Evolutionary conservation across 768 basidiomycete genomes (phyloP).

Genomic region (Vararia minispora): DNA sequence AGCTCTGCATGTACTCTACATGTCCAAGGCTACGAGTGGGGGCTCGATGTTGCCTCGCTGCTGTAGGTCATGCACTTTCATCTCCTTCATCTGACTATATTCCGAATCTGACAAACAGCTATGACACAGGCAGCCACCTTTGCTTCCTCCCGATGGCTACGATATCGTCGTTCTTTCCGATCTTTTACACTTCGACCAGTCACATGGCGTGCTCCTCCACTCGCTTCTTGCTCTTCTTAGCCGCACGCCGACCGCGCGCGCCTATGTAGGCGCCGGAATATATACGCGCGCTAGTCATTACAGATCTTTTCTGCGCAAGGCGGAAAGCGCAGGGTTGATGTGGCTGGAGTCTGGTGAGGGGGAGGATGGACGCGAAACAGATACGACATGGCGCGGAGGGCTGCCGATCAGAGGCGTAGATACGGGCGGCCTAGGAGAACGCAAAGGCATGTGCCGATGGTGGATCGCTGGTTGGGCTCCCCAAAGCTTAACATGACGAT

Average conservation of each 20-base stretch:
- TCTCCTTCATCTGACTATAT: too few species aligned
- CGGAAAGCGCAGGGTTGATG: constrained; percentile 28
- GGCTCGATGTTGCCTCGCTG: constrained; percentile 32
- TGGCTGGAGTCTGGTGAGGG: constrained; percentile 33
- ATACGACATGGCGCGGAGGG: constrained; percentile 3
- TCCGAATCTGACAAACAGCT: constrained; percentile 13
- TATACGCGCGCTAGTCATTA: constrained; percentile 47
- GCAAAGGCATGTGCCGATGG: constrained; percentile 50
- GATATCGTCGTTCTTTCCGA: constrained; percentile 61
- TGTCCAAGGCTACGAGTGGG: constrained; percentile 56
- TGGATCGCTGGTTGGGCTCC: constrained; percentile 51
- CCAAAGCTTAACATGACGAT: too few species aligned
- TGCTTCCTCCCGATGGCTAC: constrained; percentile 23
- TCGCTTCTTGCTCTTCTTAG: constrained; percentile 41
- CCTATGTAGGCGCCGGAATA: constrained; percentile 53
- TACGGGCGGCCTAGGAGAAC: constrained; percentile 30
- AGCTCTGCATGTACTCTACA: constrained; percentile 29
- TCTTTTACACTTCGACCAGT: constrained; percentile 55
- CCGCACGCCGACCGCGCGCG: constrained; percentile 26
- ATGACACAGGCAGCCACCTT: too few species aligned
- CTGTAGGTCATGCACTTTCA: constrained; percentile 43
- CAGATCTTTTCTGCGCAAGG: constrained; percentile 37
- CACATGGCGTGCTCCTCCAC: constrained; percentile 43
- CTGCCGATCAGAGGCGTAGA: constrained; percentile 33
- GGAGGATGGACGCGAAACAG: constrained; percentile 24